Percentiles rank a stretch among this genome's conserved stretches.
Conservation (phyloP, 2,329 filamentous ascomycete species). For the Laburnicola sp. region DNA sequence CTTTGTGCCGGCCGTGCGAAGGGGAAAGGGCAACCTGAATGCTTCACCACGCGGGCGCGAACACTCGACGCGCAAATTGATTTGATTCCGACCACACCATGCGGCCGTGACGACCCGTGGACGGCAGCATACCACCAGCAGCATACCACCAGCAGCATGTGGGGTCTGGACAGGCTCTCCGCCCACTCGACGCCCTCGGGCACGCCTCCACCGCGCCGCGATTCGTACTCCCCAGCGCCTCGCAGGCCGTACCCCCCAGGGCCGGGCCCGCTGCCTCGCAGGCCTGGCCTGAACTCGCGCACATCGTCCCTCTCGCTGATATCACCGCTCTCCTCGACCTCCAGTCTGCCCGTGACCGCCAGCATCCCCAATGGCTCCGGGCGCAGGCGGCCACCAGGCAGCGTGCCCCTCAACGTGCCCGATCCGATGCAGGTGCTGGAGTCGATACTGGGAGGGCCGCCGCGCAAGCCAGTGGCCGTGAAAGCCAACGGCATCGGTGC, state of each 20-base stretch:
- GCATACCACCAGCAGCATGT: constrained; percentile 66
- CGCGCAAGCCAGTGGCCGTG: constrained; percentile 25
- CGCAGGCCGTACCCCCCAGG: constrained; percentile 73
- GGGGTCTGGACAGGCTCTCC: constrained; percentile 80
- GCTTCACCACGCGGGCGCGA: not conserved
- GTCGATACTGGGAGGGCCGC: constrained; percentile 56
- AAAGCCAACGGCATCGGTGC: constrained; percentile 19
- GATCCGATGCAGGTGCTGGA: constrained; percentile 74
- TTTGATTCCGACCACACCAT: not conserved
- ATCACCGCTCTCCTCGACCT: constrained; percentile 72
- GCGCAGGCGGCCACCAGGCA: constrained; percentile 61
- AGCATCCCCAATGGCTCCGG: constrained; percentile 69
- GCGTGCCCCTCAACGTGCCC: constrained; percentile 58
- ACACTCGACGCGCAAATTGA: not conserved
- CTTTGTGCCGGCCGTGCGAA: too few relatives aligned
- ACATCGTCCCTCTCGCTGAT: constrained; percentile 79
- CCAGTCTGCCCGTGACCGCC: constrained; percentile 70
- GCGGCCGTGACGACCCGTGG: constrained; percentile 6
- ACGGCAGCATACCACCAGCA: too few relatives aligned
- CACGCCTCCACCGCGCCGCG: constrained; percentile 63
- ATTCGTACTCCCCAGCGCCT: constrained; percentile 72
- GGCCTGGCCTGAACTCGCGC: constrained; percentile 69
- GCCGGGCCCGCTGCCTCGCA: constrained; percentile 68
- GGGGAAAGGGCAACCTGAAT: too few relatives aligned
- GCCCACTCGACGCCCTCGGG: constrained; percentile 67